Conservation (phyloP, 495 filamentous ascomycete genomes). For the Xylaria cubensis region DNA sequence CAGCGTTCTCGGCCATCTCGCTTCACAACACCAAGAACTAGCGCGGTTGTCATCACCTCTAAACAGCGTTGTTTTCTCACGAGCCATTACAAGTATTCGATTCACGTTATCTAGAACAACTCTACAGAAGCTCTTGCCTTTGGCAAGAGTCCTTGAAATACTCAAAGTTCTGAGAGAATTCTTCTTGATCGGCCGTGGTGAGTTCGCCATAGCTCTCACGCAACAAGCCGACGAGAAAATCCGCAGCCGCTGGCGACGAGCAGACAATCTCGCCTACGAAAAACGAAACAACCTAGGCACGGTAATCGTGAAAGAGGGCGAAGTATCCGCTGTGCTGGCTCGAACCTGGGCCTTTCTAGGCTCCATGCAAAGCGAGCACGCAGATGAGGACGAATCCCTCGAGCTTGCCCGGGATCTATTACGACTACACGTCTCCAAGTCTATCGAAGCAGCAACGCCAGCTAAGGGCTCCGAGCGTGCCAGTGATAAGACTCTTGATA, state of each 20-base stretch:
- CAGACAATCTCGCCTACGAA: slow-evolving; percentile 60
- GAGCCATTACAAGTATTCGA: slow-evolving; percentile 75
- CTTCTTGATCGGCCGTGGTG: slow-evolving; percentile 84
- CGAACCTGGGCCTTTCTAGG: slow-evolving; percentile 80
- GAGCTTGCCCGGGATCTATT: slow-evolving; percentile 82
- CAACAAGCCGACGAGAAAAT: slow-evolving; percentile 82
- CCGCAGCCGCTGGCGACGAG: slow-evolving; percentile 59
- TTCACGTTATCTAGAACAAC: slow-evolving; percentile 81
- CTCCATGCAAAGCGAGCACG: slow-evolving; percentile 70
- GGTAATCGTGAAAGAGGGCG: slow-evolving; percentile 82
- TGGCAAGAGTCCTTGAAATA: slow-evolving; percentile 75
- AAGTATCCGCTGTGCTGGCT: slow-evolving; percentile 75
- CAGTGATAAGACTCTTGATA: slow-evolving; percentile 34
- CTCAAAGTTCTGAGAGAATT: slow-evolving; percentile 82
- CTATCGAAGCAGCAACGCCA: slow-evolving; percentile 41
- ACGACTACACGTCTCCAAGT: slow-evolving; percentile 66
- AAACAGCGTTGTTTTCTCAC: slow-evolving; percentile 69
- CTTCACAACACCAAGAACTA: slow-evolving; percentile 75
- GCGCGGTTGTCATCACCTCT: slow-evolving; percentile 75
- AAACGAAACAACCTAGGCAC: slow-evolving; percentile 57
- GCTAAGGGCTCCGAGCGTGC: slow-evolving; percentile 32
- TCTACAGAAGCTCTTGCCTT: slow-evolving; percentile 78
- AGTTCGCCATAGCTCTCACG: slow-evolving; percentile 87
- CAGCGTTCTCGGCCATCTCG: slow-evolving; percentile 65
- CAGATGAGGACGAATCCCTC: slow-evolving; percentile 76